Percentiles rank a stretch among this genome's conserved stretches.
Conservation (phyloP, 2,329 filamentous ascomycete species). For the Magnaporthales sp. region DNA sequence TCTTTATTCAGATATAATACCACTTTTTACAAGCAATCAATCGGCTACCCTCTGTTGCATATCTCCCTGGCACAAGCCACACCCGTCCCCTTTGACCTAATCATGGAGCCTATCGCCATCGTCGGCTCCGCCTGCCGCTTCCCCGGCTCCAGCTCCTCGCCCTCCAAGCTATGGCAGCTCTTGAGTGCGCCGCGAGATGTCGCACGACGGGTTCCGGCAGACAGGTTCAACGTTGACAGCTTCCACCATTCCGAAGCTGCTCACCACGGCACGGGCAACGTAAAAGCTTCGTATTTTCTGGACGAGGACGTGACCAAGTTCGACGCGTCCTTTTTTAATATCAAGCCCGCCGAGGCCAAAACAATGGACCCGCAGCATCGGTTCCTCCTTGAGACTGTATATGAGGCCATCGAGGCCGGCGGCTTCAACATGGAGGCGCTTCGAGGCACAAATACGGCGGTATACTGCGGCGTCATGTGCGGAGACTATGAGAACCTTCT, state of each 20-base stretch:
- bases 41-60: no score
- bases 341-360: conserved; percentile 26
- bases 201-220: conserved; percentile 14
- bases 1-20: no score
- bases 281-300: conserved; percentile 21
- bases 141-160: conserved; percentile 19
- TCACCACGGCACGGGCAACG: conserved; percentile 23
- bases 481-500: conserved; percentile 26
- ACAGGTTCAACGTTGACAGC: conserved; percentile 19
- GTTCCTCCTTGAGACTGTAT: conserved; percentile 25
- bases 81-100: no score
- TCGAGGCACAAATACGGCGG: conserved; percentile 24
- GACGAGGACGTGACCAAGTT: conserved; percentile 21
- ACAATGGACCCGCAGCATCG: conserved; percentile 26
- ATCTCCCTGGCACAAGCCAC: no score
- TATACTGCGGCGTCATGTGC: conserved; percentile 29
- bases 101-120: conserved; percentile 18
- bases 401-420: conserved; percentile 26
- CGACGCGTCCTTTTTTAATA: conserved; percentile 29
- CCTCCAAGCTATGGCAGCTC: conserved; percentile 22
- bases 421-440: conserved; percentile 22
- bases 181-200: conserved; percentile 19
- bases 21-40: no score
- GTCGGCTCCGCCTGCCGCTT: conserved; percentile 23
- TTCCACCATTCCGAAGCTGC: conserved; percentile 22